Percentiles rank a stretch among this genome's conserved stretches.
These are phyloP conservation scores for Podaxis mareebaensis DNA, from an alignment of 768 basidiomycete genomes.

Conservation along the genomic window DNA sequence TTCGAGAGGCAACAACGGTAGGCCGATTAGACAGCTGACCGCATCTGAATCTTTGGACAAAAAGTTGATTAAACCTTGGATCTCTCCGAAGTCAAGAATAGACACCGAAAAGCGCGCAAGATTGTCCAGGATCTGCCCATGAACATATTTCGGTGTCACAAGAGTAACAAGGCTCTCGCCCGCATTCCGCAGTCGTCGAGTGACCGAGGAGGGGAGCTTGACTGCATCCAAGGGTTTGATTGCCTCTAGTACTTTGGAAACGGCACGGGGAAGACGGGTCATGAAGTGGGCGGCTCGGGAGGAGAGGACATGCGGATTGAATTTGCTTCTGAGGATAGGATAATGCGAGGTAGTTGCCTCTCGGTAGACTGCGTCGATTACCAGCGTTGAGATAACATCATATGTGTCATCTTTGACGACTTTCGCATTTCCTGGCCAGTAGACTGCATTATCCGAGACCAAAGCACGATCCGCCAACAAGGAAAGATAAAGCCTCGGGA, in stretches of 20 bases:
- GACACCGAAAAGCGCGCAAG: conserved; percentile 9
- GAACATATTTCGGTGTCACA: conserved; percentile 9
- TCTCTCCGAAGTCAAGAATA: conserved; percentile 25
- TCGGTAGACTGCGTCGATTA: conserved; percentile 12
- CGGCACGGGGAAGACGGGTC: background rate
- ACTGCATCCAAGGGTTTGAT: background rate
- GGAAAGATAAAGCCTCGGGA: conserved; percentile 40
- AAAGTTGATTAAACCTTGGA: conserved; percentile 29
- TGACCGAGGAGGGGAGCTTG: conserved; percentile 3
- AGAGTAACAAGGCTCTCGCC: background rate
- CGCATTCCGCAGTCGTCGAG: background rate
- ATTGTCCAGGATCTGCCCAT: conserved; percentile 7
- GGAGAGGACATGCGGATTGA: conserved; percentile 19
- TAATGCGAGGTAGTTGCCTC: background rate
- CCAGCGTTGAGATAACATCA: conserved; percentile 18
- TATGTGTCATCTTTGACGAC: conserved; percentile 3
- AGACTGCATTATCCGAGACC: conserved; percentile 24
- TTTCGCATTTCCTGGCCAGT: conserved; percentile 35
- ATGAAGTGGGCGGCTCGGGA: conserved; percentile 12
- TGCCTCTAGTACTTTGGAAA: background rate
- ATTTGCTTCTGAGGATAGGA: conserved; percentile 19
- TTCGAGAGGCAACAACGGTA: conserved; percentile 38
- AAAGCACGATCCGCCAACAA: conserved; percentile 33
- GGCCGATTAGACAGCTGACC: conserved; percentile 27
- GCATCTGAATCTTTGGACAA: conserved; percentile 21